phyloP scores from a whole-genome alignment of 352 stramenopile genomes.

The Blastocystis sp. region DNA sequence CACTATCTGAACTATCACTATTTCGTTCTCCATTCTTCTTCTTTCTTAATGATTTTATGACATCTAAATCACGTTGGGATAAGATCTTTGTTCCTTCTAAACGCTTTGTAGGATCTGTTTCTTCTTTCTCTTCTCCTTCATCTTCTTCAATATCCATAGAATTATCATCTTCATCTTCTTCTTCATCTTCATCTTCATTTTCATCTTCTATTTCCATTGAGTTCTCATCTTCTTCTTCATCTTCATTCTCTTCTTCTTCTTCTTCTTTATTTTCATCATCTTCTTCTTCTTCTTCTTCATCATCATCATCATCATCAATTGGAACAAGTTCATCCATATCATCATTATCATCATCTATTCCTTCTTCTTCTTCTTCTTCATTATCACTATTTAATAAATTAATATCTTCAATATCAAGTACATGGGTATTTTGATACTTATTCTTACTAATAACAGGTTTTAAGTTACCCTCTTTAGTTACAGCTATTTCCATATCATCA shows the following conservation, averaged over 20 bases:
- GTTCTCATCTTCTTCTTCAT: slow-evolving; percentile 24
- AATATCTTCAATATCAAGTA: slow-evolving; percentile 45
- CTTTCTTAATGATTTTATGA: neutral
- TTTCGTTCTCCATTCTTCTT: slow-evolving; percentile 33
- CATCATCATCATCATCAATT: slow-evolving; percentile 43
- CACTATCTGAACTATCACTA: neutral
- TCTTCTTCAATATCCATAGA: slow-evolving; percentile 6
- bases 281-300: slow-evolving; percentile 47
- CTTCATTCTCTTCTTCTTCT: slow-evolving; percentile 51
- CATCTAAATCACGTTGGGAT: neutral
- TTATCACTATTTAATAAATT: slow-evolving; percentile 31
- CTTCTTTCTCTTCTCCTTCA: neutral
- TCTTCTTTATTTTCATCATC: slow-evolving; percentile 56
- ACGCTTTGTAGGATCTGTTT: neutral
- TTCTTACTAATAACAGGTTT: slow-evolving; percentile 1
- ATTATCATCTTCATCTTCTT: slow-evolving; percentile 14
- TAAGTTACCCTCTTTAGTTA: slow-evolving; percentile 28
- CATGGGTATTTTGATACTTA: slow-evolving; percentile 47
- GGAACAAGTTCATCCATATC: slow-evolving; percentile 33
- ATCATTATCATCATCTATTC: slow-evolving; percentile 18
- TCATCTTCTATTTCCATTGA: slow-evolving; percentile 13
- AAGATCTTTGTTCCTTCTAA: neutral
- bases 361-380: slow-evolving; percentile 36
- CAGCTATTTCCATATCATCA: slow-evolving; percentile 16
- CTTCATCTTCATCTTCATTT: slow-evolving; percentile 30